A percentile compares a stretch with the other conserved stretches of the same genome.
Evolutionary conservation across 139 green algal genomes (phyloP).

Genomic region (Chlorella sp.): DNA sequence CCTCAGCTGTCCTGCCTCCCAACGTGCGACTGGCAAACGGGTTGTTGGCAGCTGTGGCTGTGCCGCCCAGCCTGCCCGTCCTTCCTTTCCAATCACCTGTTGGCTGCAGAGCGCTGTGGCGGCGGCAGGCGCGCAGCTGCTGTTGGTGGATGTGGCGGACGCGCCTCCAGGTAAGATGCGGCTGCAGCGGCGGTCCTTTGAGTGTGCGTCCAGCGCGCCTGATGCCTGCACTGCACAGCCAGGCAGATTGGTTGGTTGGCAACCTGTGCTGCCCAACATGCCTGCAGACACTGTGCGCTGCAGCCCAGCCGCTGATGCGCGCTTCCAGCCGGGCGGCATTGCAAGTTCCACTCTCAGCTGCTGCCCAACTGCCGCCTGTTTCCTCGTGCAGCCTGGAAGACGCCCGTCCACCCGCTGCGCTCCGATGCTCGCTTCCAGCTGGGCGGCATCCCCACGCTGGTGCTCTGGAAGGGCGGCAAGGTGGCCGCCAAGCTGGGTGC

Average conservation of each 20-base stretch:
- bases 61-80: no score
- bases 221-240: neutral
- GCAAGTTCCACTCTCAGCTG: no score
- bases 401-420: conserved; percentile 10
- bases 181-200: neutral
- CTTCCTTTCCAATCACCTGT: no score
- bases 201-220: no score
- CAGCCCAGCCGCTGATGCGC: neutral
- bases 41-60: no score
- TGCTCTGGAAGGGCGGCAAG: neutral
- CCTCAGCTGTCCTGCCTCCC: no score
- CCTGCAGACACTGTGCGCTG: neutral
- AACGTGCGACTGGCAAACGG: no score
- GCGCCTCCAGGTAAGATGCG: neutral
- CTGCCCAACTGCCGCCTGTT: no score
- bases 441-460: conserved; percentile 13
- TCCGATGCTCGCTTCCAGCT: conserved; percentile 21
- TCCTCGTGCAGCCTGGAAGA: conserved; percentile 15
- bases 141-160: conserved; percentile 1
- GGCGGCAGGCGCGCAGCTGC: neutral
- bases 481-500: conserved; percentile 20
- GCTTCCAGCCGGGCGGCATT: no score
- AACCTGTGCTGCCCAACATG: no score
- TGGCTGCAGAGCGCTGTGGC: neutral
- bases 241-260: neutral